Conservation (phyloP, 2,329 filamentous ascomycete species). For the Talaromyces funiculosus region DNA sequence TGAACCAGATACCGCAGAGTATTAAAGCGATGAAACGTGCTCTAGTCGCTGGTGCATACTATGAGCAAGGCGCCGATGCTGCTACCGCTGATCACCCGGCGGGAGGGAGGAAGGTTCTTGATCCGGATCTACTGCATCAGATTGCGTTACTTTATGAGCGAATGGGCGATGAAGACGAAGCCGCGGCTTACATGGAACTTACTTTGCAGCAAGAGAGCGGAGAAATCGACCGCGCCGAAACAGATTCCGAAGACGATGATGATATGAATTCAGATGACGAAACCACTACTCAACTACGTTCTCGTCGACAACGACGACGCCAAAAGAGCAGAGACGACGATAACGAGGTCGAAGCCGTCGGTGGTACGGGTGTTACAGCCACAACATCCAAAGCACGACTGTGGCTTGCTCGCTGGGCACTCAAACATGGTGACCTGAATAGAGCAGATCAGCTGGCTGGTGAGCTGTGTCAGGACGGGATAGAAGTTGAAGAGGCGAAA, state of each 20-base stretch:
- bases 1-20: constrained; percentile 78
- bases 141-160: constrained; percentile 87
- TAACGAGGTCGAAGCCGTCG: constrained; percentile 33
- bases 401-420: constrained; percentile 83
- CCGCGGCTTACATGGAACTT: constrained; percentile 91
- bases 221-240: constrained; percentile 37
- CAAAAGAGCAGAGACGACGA: constrained; percentile 31
- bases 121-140: constrained; percentile 83
- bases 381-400: constrained; percentile 88
- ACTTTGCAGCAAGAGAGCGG: constrained; percentile 90
- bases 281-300: constrained; percentile 26
- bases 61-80: constrained; percentile 54
- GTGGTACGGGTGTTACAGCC: constrained; percentile 75
- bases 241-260: constrained; percentile 29
- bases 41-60: constrained; percentile 79
- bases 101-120: constrained; percentile 61
- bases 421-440: constrained; percentile 67
- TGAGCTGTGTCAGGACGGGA: constrained; percentile 90
- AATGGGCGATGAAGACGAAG: constrained; percentile 69
- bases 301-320: constrained; percentile 22
- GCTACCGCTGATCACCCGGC: constrained; percentile 34
- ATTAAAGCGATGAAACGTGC: constrained; percentile 95
- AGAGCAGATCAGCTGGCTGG: constrained; percentile 75
- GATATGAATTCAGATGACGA: constrained; percentile 29
- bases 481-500: constrained; percentile 96